These are phyloP conservation scores for Cyberlindnera xylosilytica DNA, from an alignment of 805 yeast genomes.

Conservation along the genomic window DNA sequence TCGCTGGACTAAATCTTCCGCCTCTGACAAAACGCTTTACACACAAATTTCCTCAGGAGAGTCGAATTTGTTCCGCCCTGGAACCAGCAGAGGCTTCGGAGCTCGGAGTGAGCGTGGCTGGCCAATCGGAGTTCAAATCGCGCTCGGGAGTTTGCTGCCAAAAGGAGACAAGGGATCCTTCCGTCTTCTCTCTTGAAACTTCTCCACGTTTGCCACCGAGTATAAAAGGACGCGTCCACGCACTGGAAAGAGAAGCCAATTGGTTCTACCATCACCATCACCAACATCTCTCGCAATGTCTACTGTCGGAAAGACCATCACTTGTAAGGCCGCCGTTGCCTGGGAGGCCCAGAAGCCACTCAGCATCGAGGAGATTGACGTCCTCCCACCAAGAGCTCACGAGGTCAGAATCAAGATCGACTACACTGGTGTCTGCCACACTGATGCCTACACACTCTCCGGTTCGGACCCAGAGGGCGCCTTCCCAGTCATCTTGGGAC, in stretches of 20 bases:
- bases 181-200: not conserved
- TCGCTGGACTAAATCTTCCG: no score
- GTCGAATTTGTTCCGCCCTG: no score
- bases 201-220: not conserved
- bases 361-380: constrained; percentile 81
- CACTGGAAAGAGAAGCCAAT: no score
- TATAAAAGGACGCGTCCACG: no score
- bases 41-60: no score
- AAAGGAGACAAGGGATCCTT: constrained; percentile 2
- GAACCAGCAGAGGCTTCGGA: no score
- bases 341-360: constrained; percentile 92
- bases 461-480: constrained; percentile 97
- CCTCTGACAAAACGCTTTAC: no score
- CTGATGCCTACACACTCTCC: constrained; percentile 94
- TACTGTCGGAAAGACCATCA: constrained; percentile 45
- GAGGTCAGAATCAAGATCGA: constrained; percentile 90
- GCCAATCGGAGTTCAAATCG: constrained; percentile 15
- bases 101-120: not conserved
- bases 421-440: constrained; percentile 96
- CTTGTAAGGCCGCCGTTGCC: constrained; percentile 95
- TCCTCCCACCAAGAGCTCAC: constrained; percentile 92
- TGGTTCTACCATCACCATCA: not conserved
- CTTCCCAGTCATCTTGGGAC: constrained; percentile 91
- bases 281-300: constrained; percentile 13
- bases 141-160: constrained; percentile 6